A percentile compares a stretch with the other conserved stretches of the same genome.
Conservation (phyloP, 192 early-diverging fungal species). For the Entomortierella parvispora region DNA sequence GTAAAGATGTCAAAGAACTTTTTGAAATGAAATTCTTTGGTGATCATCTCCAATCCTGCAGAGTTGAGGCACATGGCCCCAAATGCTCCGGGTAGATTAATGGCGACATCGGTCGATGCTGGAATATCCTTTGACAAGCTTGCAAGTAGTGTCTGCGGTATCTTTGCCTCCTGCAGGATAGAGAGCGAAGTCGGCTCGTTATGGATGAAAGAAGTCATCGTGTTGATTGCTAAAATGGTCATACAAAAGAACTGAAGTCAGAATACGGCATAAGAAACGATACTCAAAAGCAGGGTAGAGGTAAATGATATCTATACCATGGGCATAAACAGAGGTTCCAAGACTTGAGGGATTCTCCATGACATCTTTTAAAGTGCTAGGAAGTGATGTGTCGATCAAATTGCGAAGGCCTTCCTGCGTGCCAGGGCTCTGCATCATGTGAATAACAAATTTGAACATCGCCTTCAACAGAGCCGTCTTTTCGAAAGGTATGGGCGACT, state of each 20-base stretch:
- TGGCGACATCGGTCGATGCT: conserved; percentile 80
- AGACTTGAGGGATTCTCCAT: conserved; percentile 81
- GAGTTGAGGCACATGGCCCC: conserved; percentile 96
- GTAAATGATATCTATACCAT: too few relatives aligned
- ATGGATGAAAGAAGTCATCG: conserved; percentile 95
- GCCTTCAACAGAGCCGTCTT: conserved; percentile 82
- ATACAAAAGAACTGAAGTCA: conserved; percentile 43
- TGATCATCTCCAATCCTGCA: conserved; percentile 86
- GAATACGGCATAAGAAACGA: not conserved
- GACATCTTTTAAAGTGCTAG: conserved; percentile 75
- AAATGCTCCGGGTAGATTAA: conserved; percentile 89
- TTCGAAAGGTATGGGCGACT: conserved; percentile 70
- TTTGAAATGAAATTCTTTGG: conserved; percentile 71
- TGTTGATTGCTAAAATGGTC: conserved; percentile 83
- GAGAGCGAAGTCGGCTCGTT: conserved; percentile 96
- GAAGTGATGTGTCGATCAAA: conserved; percentile 89
- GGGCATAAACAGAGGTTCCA: conserved; percentile 85
- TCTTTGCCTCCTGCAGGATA: conserved; percentile 91
- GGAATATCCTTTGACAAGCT: conserved; percentile 78
- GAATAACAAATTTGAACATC: conserved; percentile 90
- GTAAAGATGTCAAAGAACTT: conserved; percentile 84
- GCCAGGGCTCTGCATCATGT: conserved; percentile 95
- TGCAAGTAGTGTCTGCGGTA: conserved; percentile 86
- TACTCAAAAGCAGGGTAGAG: too few relatives aligned
- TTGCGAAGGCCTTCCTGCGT: conserved; percentile 93